Conservation (phyloP, 371 early-diverging fungal genomes). For the Entomophthora muscae region DNA sequence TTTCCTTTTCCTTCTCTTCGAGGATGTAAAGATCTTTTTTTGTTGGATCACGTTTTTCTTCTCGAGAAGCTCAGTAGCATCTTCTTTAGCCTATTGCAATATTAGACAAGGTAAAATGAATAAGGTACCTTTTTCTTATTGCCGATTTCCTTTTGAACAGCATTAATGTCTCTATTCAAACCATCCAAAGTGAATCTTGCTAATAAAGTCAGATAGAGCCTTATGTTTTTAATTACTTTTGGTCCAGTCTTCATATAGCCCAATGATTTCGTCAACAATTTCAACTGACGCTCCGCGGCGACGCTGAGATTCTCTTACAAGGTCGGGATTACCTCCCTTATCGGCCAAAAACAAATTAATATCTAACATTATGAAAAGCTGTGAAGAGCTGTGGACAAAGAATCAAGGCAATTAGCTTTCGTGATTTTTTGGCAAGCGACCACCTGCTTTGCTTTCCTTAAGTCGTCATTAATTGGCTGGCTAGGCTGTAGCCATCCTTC, state of each 20-base stretch:
- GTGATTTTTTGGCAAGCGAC: too few relatives aligned
- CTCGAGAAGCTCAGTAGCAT: slow-evolving; percentile 54
- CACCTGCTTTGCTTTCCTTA: too few relatives aligned
- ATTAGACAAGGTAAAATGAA: not conserved
- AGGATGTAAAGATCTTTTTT: slow-evolving; percentile 48
- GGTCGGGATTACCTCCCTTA: slow-evolving; percentile 91
- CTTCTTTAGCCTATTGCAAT: slow-evolving; percentile 51
- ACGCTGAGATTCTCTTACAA: slow-evolving; percentile 83
- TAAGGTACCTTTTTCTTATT: slow-evolving; percentile 52
- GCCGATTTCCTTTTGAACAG: slow-evolving; percentile 81
- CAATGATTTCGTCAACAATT: slow-evolving; percentile 82
- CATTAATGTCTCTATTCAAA: slow-evolving; percentile 79
- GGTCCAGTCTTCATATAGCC: slow-evolving; percentile 80
- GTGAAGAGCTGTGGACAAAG: too few relatives aligned
- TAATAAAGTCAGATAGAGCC: slow-evolving; percentile 14
- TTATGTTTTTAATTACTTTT: slow-evolving; percentile 32
- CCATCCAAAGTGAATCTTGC: slow-evolving; percentile 76
- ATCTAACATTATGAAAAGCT: slow-evolving; percentile 81
- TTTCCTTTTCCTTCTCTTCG: slow-evolving; percentile 57
- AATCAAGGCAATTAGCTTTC: too few relatives aligned
- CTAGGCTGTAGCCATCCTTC: too few relatives aligned
- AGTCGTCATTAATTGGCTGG: too few relatives aligned
- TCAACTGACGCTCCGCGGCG: slow-evolving; percentile 72
- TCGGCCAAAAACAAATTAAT: slow-evolving; percentile 80
- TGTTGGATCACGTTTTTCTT: slow-evolving; percentile 53